Evolutionary conservation across 1,284 basidiomycete genomes (phyloP), one percentile per base, ranked within the genome.

Genomic region (Pyrrhoderma noxium): DNA sequence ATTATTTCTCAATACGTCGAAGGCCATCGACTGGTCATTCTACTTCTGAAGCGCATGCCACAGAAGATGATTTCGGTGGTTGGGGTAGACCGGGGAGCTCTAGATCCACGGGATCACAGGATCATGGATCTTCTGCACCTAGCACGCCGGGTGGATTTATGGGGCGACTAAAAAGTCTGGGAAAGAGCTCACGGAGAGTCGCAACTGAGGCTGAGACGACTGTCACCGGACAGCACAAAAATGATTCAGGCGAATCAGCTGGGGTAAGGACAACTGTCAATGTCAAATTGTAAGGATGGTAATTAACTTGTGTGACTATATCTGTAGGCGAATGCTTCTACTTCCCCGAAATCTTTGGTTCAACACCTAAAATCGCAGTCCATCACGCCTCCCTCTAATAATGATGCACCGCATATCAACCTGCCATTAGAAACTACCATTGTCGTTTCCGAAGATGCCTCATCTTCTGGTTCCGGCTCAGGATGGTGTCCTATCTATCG

Each of bases 401-500:
- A 66, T 43, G 94, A 98, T 42, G 84, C 79, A 1, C 94, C 94
- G 0, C 72, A 73, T 0, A 62, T 92, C 21, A 59, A 68, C 3
- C 74, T 93, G 31, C 82, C 86, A 0, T 65, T 73, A 0, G 71
- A 80, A 45, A 88, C 87, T 23, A 72, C 77, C 0, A 66, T 98
- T 31, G 71, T 89, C 56, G 87, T 99, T 47, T 85, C 89, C 1
- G 90, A 94, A 61, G 38, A 40, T 14, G 5, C 38, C n/a, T 22
- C n/a, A 5, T 18, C 38, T 8, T 40, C 38, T 18, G n/a, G 16
- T 5, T 79, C 77, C 0, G 74, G 80, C 21, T 86, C 85, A 2
- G 85, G 88, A 2, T 94, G 86, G 80, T 79, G 75, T 7, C 83
- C 80, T 3, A 70, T 90, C 1, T 95, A 94, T 62, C 75, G 90